phyloP scores from a whole-genome alignment of 2,329 filamentous ascomycete species.

The Cordyceps tenuipes region DNA sequence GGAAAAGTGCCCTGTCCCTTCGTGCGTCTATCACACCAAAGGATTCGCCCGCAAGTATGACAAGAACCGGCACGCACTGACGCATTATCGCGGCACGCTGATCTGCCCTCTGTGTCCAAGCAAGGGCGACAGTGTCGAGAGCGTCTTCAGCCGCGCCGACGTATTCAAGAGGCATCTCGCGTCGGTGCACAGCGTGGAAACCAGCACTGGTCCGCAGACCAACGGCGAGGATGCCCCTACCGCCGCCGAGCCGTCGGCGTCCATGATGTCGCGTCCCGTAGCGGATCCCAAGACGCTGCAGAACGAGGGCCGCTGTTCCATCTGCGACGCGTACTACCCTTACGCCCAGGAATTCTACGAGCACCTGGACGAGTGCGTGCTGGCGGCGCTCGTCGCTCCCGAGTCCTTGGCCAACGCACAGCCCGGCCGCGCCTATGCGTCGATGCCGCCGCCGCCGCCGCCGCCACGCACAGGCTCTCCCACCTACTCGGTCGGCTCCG shows the following conservation, averaged over 20 bases:
- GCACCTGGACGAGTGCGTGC: slow-evolving; percentile 67
- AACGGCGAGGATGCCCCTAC: slow-evolving; percentile 1
- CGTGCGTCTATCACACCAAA: slow-evolving; percentile 11
- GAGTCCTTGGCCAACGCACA: neutral
- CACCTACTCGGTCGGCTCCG: neutral
- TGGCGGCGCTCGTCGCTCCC: slow-evolving; percentile 47
- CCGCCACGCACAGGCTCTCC: neutral
- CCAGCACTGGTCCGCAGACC: neutral
- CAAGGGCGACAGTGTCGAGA: slow-evolving; percentile 70
- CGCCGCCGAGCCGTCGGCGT: neutral
- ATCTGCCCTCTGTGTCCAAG: slow-evolving; percentile 93
- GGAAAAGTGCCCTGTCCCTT: slow-evolving; percentile 35
- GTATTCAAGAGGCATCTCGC: slow-evolving; percentile 96
- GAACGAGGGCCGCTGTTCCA: slow-evolving; percentile 62
- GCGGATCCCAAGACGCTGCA: slow-evolving; percentile 9
- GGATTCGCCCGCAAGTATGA: slow-evolving; percentile 57
- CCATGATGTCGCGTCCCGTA: slow-evolving; percentile 5
- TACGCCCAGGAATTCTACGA: slow-evolving; percentile 96
- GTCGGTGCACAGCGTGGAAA: slow-evolving; percentile 81
- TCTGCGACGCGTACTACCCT: slow-evolving; percentile 69
- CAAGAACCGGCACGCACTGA: slow-evolving; percentile 92
- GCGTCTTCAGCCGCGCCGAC: slow-evolving; percentile 78
- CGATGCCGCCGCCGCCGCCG: slow-evolving; percentile 8
- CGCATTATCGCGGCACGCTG: slow-evolving; percentile 97
- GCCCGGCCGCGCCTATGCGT: neutral